Evolutionary conservation across 148 eudicot species (phyloP), one percentile per base, ranked within the genome.

Genomic region (Fagopyrum esculentum): DNA sequence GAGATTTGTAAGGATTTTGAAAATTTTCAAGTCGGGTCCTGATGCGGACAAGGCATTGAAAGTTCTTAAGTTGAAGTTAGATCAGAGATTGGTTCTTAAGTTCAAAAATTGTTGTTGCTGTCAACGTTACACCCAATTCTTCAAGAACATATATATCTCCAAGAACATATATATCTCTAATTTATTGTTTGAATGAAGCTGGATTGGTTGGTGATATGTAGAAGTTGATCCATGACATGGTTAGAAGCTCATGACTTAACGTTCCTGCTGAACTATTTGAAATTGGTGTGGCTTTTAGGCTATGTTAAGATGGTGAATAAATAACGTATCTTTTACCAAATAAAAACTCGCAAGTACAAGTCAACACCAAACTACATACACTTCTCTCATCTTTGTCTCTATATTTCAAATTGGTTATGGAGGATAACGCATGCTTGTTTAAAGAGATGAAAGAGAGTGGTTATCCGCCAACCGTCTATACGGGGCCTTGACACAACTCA

Each of bases 41-140:
- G 98, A 94, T 81, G 93, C 97, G 44, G 98, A 94, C 84, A 94
- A 88, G 89, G 98, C 98, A 52, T 26, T 94, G 73, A 96, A 94
- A 83, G 98, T 94, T 54, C 91, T 94, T 26, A 87, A 85, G 81
- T 22, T 94, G 75, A 92, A 82, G 78, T 93, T 94, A n/a, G 96
- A 91, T 79, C 89, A 87, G 80, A 83, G 96, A 71, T 85, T 94
- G 79, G 98, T 94, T 69, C 88, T 93, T 22, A 94, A 81, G 93
- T 94, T 82, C 57, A 79, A 85, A 85, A 71, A 86, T 91, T 47
- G 98, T 90, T 75, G 89, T 92, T 45, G 92, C 92, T 29, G 69
- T 90, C 56, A 87, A 82, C 78, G 93, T 89, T 49, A 94, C 92
- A 71, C 89, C 17, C 87, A 90, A 83, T 94, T 94, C 83, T 94